Base-by-base conservation (phyloP, 768 basidiomycete species). In the Crassisporium funariophilum region DNA sequence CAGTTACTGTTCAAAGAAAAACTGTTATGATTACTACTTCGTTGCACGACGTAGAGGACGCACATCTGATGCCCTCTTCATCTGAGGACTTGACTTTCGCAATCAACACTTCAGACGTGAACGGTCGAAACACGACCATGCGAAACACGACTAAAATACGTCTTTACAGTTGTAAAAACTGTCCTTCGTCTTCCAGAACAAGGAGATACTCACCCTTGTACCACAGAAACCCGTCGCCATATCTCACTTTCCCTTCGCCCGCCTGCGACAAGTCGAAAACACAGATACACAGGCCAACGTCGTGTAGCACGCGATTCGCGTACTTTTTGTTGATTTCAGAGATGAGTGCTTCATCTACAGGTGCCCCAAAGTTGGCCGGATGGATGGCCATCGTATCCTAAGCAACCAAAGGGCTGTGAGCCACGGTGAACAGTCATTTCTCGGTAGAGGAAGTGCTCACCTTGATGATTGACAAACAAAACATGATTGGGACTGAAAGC, bases 301-400 rank as follows among this genome's bases (percentile, higher is more conserved):
- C 88, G 58, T 94, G 90, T 13, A 98, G 70, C 36, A 95, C 82
- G 44, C 87, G 81, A 64, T 98, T 98, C 4, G 95, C 89, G 55
- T 95, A 98, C 68, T 97, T 97, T 64, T 90, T 90, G 75, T 98
- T 95, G 54, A 98, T 74, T 59, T 93, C 90, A 49, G 85, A 80
- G 20, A 79, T 85, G 55, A 98, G 78, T 0, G 93, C 91, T 37
- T 88, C 82, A 37, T 88, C 86, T 31, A 83, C 77, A 1, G 88
- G 84, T 1, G 83, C 71, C 5, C 82, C 86, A 59, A 97, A 98
- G 55, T 91, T 82, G n/a, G 81, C 76, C 6, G 95, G 91, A 40
- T 87, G 83, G n/a, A 99, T 75, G 2, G 91, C 81, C 27, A 98
- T 81, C 2, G 90, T 95, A 68, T 99, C 95, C 93, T 95, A 42